A percentile compares a stretch with the other conserved stretches of the same genome.
Conservation (phyloP, 1,284 basidiomycete genomes). For the Malassezia dermatis region DNA sequence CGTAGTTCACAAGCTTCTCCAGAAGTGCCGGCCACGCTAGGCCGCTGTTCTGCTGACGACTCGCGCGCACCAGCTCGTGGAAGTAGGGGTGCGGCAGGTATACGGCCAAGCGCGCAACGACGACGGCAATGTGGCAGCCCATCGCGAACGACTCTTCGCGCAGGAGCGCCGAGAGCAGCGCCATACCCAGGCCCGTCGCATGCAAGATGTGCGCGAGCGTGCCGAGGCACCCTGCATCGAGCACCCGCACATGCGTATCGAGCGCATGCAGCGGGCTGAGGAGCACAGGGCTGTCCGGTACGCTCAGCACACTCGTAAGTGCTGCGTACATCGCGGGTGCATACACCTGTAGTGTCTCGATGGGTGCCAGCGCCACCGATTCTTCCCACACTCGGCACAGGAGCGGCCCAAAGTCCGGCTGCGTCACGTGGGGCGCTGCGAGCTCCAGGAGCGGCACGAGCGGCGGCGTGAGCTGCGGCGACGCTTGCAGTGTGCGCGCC, state of each 20-base stretch:
- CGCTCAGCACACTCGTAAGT: conserved; percentile 28
- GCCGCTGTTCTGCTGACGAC: background rate
- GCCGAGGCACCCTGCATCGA: conserved; percentile 4
- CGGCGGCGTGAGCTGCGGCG: conserved; percentile 31
- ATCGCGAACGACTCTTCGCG: conserved; percentile 26
- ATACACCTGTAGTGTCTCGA: conserved; percentile 27
- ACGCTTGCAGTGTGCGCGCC: conserved; percentile 33
- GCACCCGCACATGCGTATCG: conserved; percentile 30
- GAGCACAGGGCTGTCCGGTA: conserved; percentile 31
- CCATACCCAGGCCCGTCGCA: conserved; percentile 23
- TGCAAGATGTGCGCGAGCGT: conserved; percentile 21
- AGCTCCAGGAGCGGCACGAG: conserved; percentile 32
- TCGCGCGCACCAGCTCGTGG: conserved; percentile 24
- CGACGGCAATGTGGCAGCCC: background rate
- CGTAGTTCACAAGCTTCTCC: conserved; percentile 18
- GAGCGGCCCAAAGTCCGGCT: conserved; percentile 39
- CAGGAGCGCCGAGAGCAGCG: conserved; percentile 28
- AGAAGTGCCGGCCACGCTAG: conserved; percentile 21
- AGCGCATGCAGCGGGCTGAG: conserved; percentile 31
- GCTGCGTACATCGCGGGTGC: conserved; percentile 26
- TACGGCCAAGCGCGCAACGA: conserved; percentile 22
- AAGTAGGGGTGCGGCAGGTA: conserved; percentile 22
- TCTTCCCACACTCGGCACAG: conserved; percentile 37
- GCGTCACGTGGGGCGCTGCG: conserved; percentile 24
- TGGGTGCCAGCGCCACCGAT: conserved; percentile 31